A percentile compares a stretch with the other conserved stretches of the same genome.
Evolutionary conservation across 2,329 filamentous ascomycete species (phyloP).

Genomic region (Aspergillus neoniger): DNA sequence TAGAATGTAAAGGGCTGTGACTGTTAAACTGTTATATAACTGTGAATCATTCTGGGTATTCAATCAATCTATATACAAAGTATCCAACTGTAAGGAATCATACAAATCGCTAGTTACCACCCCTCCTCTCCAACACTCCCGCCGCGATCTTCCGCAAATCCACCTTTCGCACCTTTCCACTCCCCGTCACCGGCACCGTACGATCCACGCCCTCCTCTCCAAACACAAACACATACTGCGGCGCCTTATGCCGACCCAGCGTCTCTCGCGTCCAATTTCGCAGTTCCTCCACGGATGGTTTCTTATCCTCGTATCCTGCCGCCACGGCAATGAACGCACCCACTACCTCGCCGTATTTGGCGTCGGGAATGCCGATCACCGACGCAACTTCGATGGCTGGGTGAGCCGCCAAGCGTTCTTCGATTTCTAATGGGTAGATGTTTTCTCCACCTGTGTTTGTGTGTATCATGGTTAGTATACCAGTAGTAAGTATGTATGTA

Average conservation of each 20-base stretch:
- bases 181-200: constrained; percentile 67
- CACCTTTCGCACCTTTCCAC: constrained; percentile 69
- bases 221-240: constrained; percentile 74
- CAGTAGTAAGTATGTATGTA: background rate
- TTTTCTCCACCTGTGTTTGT: constrained; percentile 64
- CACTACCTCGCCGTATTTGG: constrained; percentile 73
- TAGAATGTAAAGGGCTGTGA: no score
- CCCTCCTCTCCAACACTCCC: constrained; percentile 41
- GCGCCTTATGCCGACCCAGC: constrained; percentile 68
- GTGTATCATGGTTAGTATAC: background rate
- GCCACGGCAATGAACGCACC: constrained; percentile 58
- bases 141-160: constrained; percentile 54
- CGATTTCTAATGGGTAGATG: constrained; percentile 72
- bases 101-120: background rate
- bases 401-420: constrained; percentile 69
- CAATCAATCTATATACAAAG: background rate
- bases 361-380: constrained; percentile 69
- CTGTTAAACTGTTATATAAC: no score
- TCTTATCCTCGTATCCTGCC: constrained; percentile 26
- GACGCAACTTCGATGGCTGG: constrained; percentile 64
- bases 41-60: background rate
- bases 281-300: constrained; percentile 58
- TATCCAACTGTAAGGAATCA: background rate
- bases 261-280: constrained; percentile 63
- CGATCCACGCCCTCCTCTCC: constrained; percentile 59